A percentile compares a stretch with the other conserved stretches of the same genome.
These are phyloP conservation scores for Gamarada debralockiae DNA, from an alignment of 495 filamentous ascomycete species.

Conservation along the genomic window DNA sequence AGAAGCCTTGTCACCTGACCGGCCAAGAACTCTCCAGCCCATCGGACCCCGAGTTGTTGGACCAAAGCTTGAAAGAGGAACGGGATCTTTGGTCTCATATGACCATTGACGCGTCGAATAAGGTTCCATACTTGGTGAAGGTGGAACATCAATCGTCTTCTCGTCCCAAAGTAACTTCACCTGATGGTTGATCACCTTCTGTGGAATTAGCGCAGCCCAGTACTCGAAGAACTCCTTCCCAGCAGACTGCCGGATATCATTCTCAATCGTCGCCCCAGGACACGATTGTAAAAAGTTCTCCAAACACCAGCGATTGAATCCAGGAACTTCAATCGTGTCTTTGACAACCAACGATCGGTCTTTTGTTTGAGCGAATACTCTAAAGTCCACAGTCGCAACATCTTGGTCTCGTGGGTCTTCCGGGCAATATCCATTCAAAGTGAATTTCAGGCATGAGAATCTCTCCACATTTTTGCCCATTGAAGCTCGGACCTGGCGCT, in stretches of 20 bases:
- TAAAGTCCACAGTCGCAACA: slow-evolving; percentile 32
- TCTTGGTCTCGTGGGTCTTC: slow-evolving; percentile 29
- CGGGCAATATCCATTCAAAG: slow-evolving; percentile 24
- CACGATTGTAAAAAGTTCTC: slow-evolving; percentile 30
- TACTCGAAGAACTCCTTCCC: slow-evolving; percentile 31
- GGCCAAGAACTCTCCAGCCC: slow-evolving; percentile 27
- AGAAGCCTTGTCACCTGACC: slow-evolving; percentile 32
- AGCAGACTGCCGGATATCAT: slow-evolving; percentile 27
- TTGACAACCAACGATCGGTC: slow-evolving; percentile 16
- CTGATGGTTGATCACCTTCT: slow-evolving; percentile 25
- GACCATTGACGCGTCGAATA: slow-evolving; percentile 7
- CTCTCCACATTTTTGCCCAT: slow-evolving; percentile 15
- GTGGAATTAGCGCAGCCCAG: slow-evolving; percentile 31
- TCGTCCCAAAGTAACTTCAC: slow-evolving; percentile 25
- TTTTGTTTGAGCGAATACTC: slow-evolving; percentile 29
- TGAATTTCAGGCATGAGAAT: slow-evolving; percentile 30
- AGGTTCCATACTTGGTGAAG: slow-evolving; percentile 15
- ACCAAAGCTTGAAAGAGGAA: slow-evolving; percentile 27
- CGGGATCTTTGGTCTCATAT: slow-evolving; percentile 18
- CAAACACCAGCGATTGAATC: slow-evolving; percentile 28
- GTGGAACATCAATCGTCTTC: slow-evolving; percentile 22
- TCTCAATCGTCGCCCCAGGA: slow-evolving; percentile 26
- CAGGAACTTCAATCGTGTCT: slow-evolving; percentile 26
- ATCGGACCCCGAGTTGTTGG: slow-evolving; percentile 13
- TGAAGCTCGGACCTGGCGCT: slow-evolving; percentile 9